phyloP scores from a whole-genome alignment of 257 asterid genomes.

The Solanum pimpinellifolium region DNA sequence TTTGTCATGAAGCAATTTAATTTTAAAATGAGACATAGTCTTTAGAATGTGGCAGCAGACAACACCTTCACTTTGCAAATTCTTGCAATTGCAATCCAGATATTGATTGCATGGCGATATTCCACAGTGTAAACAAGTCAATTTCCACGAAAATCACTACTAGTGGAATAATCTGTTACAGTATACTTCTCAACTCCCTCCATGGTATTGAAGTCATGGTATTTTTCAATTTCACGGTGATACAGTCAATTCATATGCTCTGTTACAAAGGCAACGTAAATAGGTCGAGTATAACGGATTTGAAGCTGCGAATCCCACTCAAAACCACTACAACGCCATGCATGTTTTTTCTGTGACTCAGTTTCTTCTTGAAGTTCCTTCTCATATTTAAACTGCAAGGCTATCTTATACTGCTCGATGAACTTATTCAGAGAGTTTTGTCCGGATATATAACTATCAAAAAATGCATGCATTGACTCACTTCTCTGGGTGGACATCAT shows the following conservation, averaged over 20 bases:
- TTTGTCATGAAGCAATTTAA: neutral
- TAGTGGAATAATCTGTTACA: neutral
- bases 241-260: neutral
- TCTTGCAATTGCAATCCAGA: neutral
- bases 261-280: neutral
- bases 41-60: neutral
- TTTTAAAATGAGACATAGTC: neutral
- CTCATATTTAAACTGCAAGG: neutral
- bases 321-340: neutral
- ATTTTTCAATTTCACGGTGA: neutral
- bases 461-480: neutral
- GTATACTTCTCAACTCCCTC: neutral
- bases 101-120: fast-evolving
- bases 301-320: neutral
- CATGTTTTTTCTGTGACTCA: neutral
- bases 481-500: neutral
- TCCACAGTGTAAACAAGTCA: neutral
- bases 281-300: neutral
- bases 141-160: neutral
- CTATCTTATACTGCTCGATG: neutral
- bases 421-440: neutral
- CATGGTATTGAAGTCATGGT: neutral
- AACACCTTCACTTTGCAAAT: neutral
- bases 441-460: neutral
- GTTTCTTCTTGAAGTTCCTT: neutral